Conservation (phyloP, 2,329 filamentous ascomycete species). For the Penicillium concentricum region DNA sequence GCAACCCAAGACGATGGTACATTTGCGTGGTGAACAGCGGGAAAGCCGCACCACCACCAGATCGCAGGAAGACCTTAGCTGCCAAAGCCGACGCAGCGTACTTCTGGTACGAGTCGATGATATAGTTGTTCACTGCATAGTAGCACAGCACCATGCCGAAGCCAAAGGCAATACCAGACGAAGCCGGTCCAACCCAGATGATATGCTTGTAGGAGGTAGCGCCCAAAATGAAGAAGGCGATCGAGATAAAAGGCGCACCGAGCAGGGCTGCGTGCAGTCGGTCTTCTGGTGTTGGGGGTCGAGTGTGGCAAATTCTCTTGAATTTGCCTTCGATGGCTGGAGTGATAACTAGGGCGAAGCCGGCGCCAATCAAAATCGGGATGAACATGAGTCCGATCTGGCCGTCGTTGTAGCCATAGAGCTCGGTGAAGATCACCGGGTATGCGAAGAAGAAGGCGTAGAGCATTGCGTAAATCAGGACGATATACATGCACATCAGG, state of each 20-base stretch:
- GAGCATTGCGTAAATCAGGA: constrained; percentile 51
- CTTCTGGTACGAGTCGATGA: constrained; percentile 61
- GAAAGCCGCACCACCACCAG: constrained; percentile 66
- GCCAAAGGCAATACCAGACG: constrained; percentile 66
- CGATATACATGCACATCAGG: constrained; percentile 71
- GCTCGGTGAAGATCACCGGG: constrained; percentile 69
- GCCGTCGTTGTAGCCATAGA: constrained; percentile 53
- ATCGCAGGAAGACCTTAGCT: constrained; percentile 49
- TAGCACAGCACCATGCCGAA: constrained; percentile 79
- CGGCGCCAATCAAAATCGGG: constrained; percentile 34
- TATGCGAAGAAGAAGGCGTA: constrained; percentile 48
- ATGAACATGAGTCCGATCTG: constrained; percentile 46
- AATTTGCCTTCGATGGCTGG: constrained; percentile 71
- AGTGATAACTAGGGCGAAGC: constrained; percentile 31
- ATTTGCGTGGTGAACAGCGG: constrained; percentile 77
- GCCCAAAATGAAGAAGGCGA: constrained; percentile 62
- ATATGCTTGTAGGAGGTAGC: constrained; percentile 61
- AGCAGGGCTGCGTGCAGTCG: constrained; percentile 74
- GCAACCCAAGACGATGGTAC: constrained; percentile 67
- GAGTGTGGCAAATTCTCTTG: constrained; percentile 57
- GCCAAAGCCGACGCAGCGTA: constrained; percentile 46
- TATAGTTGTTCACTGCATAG: constrained; percentile 71
- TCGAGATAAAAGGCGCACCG: constrained; percentile 66
- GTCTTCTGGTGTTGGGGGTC: constrained; percentile 69
- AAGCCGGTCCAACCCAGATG: constrained; percentile 55